phyloP scores from a whole-genome alignment of 352 stramenopile species.

The Phytopythium cucurbitacearum region DNA sequence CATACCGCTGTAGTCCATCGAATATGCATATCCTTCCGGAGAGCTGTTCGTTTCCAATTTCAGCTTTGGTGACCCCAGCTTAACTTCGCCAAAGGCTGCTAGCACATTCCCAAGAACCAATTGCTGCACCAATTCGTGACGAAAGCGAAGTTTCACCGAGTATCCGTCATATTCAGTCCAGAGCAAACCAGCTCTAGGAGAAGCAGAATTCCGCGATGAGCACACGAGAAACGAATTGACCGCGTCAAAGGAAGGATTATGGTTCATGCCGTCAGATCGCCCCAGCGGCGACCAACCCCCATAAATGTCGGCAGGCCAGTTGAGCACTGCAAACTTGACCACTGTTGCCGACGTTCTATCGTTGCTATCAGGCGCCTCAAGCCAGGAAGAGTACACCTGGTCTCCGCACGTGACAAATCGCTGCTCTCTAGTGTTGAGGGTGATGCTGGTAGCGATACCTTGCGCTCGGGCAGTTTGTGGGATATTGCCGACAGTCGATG shows the following conservation, averaged over 20 bases:
- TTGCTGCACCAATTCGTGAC: conserved; percentile 29
- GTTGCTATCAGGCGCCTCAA: conserved; percentile 20
- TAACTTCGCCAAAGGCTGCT: conserved; percentile 32
- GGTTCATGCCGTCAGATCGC: conserved; percentile 31
- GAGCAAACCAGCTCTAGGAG: conserved; percentile 26
- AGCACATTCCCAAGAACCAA: conserved; percentile 6
- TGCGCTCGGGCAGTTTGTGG: conserved; percentile 16
- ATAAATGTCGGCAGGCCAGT: conserved; percentile 11
- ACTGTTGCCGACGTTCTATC: conserved; percentile 1
- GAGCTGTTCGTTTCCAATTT: conserved; percentile 33
- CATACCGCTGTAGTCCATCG: conserved; percentile 44
- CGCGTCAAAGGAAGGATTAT: conserved; percentile 44
- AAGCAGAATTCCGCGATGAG: conserved; percentile 11
- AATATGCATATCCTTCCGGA: conserved; percentile 35
- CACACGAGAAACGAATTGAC: conserved; percentile 40
- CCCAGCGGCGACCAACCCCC: conserved; percentile 18
- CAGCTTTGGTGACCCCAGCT: conserved; percentile 33
- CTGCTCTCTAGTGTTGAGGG: conserved; percentile 19
- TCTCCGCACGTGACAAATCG: conserved; percentile 32
- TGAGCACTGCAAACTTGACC: conserved; percentile 21
- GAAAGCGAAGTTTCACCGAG: conserved; percentile 57
- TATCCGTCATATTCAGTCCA: conserved; percentile 78
- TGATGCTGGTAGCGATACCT: conserved; percentile 8
- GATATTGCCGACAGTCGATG: conserved; percentile 24
- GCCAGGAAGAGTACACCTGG: conserved; percentile 38